Evolutionary conservation across 495 filamentous ascomycete species (phyloP).

Genomic region (Hypoxylon fragiforme): DNA sequence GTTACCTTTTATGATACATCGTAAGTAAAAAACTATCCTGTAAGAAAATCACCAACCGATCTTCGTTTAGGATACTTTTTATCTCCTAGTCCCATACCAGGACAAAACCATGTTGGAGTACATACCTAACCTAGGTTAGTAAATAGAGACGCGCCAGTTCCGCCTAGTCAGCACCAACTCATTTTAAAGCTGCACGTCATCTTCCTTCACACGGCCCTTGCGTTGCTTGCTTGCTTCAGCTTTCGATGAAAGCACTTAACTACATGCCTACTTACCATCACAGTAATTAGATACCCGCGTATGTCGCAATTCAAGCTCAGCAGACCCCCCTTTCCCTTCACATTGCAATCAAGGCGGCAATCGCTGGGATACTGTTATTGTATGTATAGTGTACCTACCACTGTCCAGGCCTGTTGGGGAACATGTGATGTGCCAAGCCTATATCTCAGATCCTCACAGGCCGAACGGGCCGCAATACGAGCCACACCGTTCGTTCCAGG

Average conservation of each 20-base stretch:
- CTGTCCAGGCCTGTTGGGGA: too few species aligned
- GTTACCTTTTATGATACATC: too few species aligned
- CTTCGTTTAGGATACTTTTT: neutral
- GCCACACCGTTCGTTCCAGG: conserved; percentile 29
- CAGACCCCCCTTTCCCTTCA: conserved; percentile 26
- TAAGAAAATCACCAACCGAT: neutral
- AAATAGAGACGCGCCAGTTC: conserved; percentile 2
- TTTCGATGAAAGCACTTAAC: neutral
- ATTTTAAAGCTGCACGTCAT: conserved; percentile 31
- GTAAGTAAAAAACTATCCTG: neutral
- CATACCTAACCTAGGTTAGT: too few species aligned
- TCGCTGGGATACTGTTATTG: conserved; percentile 22
- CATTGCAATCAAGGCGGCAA: conserved; percentile 8
- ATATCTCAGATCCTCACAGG: conserved; percentile 32
- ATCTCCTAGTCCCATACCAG: neutral
- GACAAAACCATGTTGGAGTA: neutral
- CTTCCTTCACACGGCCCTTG: conserved; percentile 13
- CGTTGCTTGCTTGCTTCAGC: conserved; percentile 1
- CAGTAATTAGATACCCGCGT: neutral
- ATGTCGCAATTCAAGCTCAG: conserved; percentile 24
- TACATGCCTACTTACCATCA: neutral
- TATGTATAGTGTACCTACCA: too few species aligned
- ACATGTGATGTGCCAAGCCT: conserved; percentile 36
- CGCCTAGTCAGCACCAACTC: conserved; percentile 16
- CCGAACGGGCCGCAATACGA: conserved; percentile 27